phyloP scores from a whole-genome alignment of 768 basidiomycete genomes.

The Boletus insuetus region DNA sequence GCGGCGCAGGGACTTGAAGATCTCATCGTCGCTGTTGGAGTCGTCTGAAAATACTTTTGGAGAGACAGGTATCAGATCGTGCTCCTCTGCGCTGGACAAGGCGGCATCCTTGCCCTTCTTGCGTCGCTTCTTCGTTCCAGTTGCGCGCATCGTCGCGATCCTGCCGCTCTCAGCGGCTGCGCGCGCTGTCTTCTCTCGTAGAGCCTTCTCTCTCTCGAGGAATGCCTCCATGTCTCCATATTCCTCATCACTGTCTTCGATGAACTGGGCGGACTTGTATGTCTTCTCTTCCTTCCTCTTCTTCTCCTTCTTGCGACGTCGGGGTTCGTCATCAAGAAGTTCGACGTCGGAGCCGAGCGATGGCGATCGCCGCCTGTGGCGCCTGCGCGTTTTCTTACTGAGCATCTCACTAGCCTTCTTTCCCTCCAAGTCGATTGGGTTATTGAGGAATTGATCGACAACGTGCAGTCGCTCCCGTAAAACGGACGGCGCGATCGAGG shows the following conservation, averaged over 20 bases:
- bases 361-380: slow-evolving; percentile 50
- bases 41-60: slow-evolving; percentile 17
- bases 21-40: slow-evolving; percentile 26
- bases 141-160: slow-evolving; percentile 42
- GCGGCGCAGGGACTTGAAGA: slow-evolving; percentile 18
- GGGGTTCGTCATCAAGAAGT: slow-evolving; percentile 34
- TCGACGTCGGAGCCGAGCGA: slow-evolving; percentile 45
- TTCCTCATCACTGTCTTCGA: slow-evolving; percentile 88
- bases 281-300: slow-evolving; percentile 65
- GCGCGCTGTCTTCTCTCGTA: slow-evolving; percentile 52
- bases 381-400: slow-evolving; percentile 54
- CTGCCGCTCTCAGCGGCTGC: slow-evolving; percentile 43
- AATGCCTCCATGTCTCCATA: slow-evolving; percentile 80
- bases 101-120: slow-evolving; percentile 43
- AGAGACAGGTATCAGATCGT: slow-evolving; percentile 12
- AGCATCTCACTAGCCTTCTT: slow-evolving; percentile 74
- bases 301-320: slow-evolving; percentile 41
- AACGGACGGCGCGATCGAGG: slow-evolving; percentile 60
- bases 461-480: slow-evolving; percentile 68
- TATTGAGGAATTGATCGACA: slow-evolving; percentile 79
- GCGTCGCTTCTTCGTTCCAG: slow-evolving; percentile 59
- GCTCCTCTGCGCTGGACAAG: slow-evolving; percentile 38
- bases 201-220: slow-evolving; percentile 66
- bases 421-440: slow-evolving; percentile 77
- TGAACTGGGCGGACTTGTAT: slow-evolving; percentile 89